A percentile compares a stretch with the other conserved stretches of the same genome.
These are phyloP conservation scores for Eutypa lata DNA, from an alignment of 2,329 filamentous ascomycete species.

Conservation along the genomic window DNA sequence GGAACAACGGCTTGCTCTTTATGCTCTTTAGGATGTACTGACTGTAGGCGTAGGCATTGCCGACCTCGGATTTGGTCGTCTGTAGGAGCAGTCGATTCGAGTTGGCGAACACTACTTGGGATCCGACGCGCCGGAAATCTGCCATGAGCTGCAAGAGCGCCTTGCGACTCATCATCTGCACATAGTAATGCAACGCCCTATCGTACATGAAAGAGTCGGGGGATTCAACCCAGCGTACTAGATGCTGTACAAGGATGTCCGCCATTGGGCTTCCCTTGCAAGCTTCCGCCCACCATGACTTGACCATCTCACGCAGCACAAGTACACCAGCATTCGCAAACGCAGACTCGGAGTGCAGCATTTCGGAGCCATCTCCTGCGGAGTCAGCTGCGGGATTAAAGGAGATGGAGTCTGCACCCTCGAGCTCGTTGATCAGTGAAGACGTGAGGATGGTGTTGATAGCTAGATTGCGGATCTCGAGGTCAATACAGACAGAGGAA, in stretches of 20 bases:
- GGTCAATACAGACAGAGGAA: slow-evolving; percentile 91
- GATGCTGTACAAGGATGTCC: slow-evolving; percentile 93
- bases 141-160: slow-evolving; percentile 96
- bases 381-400: slow-evolving; percentile 75
- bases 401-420: slow-evolving; percentile 81
- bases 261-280: slow-evolving; percentile 90
- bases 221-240: slow-evolving; percentile 95
- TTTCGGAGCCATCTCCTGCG: slow-evolving; percentile 60
- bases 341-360: slow-evolving; percentile 80
- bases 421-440: slow-evolving; percentile 92
- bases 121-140: slow-evolving; percentile 92
- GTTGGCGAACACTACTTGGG: slow-evolving; percentile 92
- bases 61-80: slow-evolving; percentile 94
- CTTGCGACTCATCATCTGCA: slow-evolving; percentile 98
- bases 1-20: slow-evolving; percentile 90
- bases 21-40: slow-evolving; percentile 98
- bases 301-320: slow-evolving; percentile 96
- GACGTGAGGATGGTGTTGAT: slow-evolving; percentile 98
- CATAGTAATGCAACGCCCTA: slow-evolving; percentile 89
- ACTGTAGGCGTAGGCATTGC: slow-evolving; percentile 93
- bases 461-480: slow-evolving; percentile 88
- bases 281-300: slow-evolving; percentile 96
- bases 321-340: slow-evolving; percentile 90
- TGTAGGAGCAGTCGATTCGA: slow-evolving; percentile 86
- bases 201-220: slow-evolving; percentile 95